Evolutionary conservation across 1,284 basidiomycete genomes (phyloP), one percentile per base, ranked within the genome.

Genomic region (Phellopilus nigrolimitatus): DNA sequence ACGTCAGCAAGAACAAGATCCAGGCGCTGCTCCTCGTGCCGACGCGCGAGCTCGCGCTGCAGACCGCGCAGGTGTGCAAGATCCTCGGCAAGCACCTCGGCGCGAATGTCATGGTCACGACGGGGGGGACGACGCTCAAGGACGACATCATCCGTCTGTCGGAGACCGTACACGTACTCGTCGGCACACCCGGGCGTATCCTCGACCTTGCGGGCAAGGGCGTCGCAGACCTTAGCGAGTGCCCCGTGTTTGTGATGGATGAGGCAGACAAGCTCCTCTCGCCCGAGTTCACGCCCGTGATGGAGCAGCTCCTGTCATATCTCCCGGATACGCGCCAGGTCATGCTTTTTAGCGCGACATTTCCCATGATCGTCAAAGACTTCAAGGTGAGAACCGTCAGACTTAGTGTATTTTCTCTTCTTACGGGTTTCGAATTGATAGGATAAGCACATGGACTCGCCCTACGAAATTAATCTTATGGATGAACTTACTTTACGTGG

Each of bases 391-490:
- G 28, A 25, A 10, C 74, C 66, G 22, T 38, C 22, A 36, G 45
- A 42, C 25, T 30, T 40, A 25, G 15, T 37, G 10, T 34, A 31
- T 33, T 41, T 13, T 17, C 37, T 27, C 30, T 30, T 51, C 56
- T 19, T 49, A 3, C 54, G 56, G 34, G 53, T 34, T 31, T 25
- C 31, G 4, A 37, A 37, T 44, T n/a, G 21, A 55, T 4, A 95
- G 91, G 95, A 97, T 66, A 95, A 97, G 70, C 91, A 98, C 75
- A 98, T 99, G 95, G 84, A 82, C 57, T 84, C 88, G 59, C 94
- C 95, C 6, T 90, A 97, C 71, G 94, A 97, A 71, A 97, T 98
- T 73, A 99, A 99, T 72, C 85, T 99, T 67, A 99, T 99, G 97
- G 97, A 99, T 65, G 95, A 99, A 78, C 85, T 99, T 58, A 99